Evolutionary conservation across 1,284 basidiomycete species (phyloP), one percentile per base, ranked within the genome.

Genomic region (Cryptococcus wingfieldii): DNA sequence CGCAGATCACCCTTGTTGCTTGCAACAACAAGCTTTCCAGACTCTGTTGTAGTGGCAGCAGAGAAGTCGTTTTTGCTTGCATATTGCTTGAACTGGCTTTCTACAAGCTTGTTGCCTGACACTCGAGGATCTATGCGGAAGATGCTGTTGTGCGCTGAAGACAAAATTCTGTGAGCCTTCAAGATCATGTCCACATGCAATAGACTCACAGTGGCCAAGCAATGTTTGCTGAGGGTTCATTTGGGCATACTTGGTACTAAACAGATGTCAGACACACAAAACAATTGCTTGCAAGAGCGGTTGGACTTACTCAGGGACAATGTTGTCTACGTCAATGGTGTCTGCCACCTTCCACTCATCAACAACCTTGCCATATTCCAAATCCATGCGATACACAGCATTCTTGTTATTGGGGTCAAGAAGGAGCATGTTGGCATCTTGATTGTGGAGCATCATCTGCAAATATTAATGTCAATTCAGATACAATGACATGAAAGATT

Each of bases 291-390:
- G 16, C 3, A 4, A 14, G 25, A 9, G 12, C 4, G 9, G 34
- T 6, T 7, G 31, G 39, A 70, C 74, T 60, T 50, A 75, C 75
- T 91, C 87, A 4, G 96, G 94, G 1, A 95, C 84, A 68, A 98
- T 90, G 71, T 95, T 88, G 71, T 87, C 83, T 56, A 98, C 89
- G 14, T 82, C 81, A 56, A 98, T 82, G 67, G 88, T 82, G 49
- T 97, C 92, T 70, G 94, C 88, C 16, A 98, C 86, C 74, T 94
- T 95, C 94, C 93, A 98, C 75, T 98, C 95, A 70, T 99, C 96
- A 8, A 98, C 92, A 42, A 99, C 87, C 79, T 98, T 96, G 49
- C 93, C 96, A 45, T 87, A 87, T 76, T 95, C 91, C 61, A 98
- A 84, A 76, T 98, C 96, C 83, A 98, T 86, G 64, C 83, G 86